Evolutionary conservation across 148 eudicot genomes (phyloP), one percentile per base, ranked within the genome.

Genomic region (Fagopyrum homotropicum): DNA sequence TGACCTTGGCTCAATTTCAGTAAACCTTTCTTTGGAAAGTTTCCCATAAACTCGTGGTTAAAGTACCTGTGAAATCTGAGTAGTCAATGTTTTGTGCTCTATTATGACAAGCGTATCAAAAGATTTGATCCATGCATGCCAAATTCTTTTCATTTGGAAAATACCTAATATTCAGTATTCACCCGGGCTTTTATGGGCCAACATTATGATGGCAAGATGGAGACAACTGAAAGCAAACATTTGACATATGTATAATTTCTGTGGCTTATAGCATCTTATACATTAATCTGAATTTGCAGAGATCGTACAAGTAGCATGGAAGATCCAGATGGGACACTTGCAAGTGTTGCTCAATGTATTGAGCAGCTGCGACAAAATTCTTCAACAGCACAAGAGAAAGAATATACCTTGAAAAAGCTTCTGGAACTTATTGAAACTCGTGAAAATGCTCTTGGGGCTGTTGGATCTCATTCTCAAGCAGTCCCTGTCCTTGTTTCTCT

Each of bases 391-490:
- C 92, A 89, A 80, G 99, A 95, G 69, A 95, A 95, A 83, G 99
- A 95, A 77, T 76, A 73, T 78, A 86, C 88, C 71, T 83, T 95
- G 79, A 90, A 80, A 86, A 92, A 89, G 84, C 82, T 95, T 77
- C 83, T 88, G 69, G 97, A 92, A 51, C 94, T 95, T 75, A 90
- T 92, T 60, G 93, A 92, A 74, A 89, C 97, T 30, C 94, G 92
- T 82, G 99, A 90, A 76, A 92, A 84, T 85, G 99, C 98, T 80
- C 88, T 95, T 79, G 86, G 99, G 83, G 99, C 99, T 77, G 98
- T 95, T 72, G 99, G 98, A 63, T 95, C 98, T 84, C 99, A 95
- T 83, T 95, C 99, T 60, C 99, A 95, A 78, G 99, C 97, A 56
- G 99, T 95, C 85, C 99, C 99, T 9, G 94, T 95, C 45, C 88